Conservation (phyloP, 2,329 filamentous ascomycete species). For the Metarhizium sp. region DNA sequence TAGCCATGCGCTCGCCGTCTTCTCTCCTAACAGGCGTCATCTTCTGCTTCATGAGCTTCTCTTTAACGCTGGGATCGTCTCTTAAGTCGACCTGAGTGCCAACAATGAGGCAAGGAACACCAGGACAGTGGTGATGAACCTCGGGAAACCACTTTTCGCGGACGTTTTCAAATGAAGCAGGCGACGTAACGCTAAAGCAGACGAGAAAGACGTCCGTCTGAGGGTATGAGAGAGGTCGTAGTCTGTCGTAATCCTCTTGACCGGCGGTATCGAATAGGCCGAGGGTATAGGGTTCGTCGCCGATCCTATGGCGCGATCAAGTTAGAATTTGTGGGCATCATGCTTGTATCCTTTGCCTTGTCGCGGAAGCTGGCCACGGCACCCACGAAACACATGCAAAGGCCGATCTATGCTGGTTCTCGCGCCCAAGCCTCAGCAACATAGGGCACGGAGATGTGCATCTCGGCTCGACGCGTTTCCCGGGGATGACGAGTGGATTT, state of each 20-base stretch:
- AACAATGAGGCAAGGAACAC: constrained; percentile 94
- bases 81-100: constrained; percentile 95
- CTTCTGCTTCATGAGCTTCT: constrained; percentile 92
- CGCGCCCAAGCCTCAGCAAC: background rate
- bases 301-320: constrained; percentile 60
- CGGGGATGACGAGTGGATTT: background rate
- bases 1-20: constrained; percentile 92
- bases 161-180: constrained; percentile 97
- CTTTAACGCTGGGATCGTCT: constrained; percentile 75
- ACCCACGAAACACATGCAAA: background rate
- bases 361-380: background rate
- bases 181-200: constrained; percentile 96
- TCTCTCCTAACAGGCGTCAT: constrained; percentile 89
- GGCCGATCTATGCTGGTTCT: background rate
- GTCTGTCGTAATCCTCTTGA: constrained; percentile 98
- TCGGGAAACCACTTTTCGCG: constrained; percentile 99
- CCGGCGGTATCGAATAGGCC: constrained; percentile 97
- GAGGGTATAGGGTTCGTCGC: constrained; percentile 95
- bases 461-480: background rate
- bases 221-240: constrained; percentile 92
- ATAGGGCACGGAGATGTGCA: background rate
- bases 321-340: background rate
- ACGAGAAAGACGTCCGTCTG: constrained; percentile 98
- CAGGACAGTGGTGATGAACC: constrained; percentile 96
- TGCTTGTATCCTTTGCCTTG: background rate